Percentiles rank a stretch among this genome's conserved stretches.
Conservation (phyloP, 2,329 filamentous ascomycete species). For the Macroventuria anomochaeta region DNA sequence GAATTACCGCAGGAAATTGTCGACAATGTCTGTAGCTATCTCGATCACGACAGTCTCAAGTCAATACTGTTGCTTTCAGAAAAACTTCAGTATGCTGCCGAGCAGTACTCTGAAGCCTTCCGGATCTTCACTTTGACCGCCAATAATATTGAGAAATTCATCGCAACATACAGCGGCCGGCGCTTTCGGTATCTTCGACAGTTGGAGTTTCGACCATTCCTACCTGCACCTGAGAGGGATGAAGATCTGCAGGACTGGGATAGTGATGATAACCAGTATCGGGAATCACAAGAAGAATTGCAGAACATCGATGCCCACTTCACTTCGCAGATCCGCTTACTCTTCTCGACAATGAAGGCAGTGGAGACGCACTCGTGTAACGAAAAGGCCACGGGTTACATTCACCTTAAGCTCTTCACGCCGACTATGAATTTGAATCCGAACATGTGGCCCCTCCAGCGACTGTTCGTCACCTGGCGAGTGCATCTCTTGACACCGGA, state of each 20-base stretch:
- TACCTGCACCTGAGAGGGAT: conserved; percentile 1
- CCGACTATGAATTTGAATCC: neutral
- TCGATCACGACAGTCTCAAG: conserved; percentile 19
- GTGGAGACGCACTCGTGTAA: neutral
- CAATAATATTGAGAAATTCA: conserved; percentile 7
- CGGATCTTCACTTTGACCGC: conserved; percentile 3
- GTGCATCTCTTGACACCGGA: conserved; percentile 18
- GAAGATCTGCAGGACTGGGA: neutral
- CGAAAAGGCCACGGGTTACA: neutral
- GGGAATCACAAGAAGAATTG: conserved; percentile 14
- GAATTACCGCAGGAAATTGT: conserved; percentile 23
- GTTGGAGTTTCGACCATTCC: neutral
- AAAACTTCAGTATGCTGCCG: conserved; percentile 18
- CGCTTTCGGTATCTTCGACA: conserved; percentile 13
- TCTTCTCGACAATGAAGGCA: conserved; percentile 9
- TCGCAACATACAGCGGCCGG: conserved; percentile 14
- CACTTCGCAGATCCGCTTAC: conserved; percentile 16
- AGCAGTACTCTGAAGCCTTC: conserved; percentile 20
- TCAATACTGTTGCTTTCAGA: conserved; percentile 15
- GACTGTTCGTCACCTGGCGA: conserved; percentile 16
- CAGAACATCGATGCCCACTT: conserved; percentile 14
- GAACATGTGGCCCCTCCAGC: neutral
- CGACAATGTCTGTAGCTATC: conserved; percentile 18
- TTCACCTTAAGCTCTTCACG: conserved; percentile 13
- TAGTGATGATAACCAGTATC: too few species aligned